Conservation (phyloP, 768 basidiomycete species). For the Hygrocybe punicea region DNA sequence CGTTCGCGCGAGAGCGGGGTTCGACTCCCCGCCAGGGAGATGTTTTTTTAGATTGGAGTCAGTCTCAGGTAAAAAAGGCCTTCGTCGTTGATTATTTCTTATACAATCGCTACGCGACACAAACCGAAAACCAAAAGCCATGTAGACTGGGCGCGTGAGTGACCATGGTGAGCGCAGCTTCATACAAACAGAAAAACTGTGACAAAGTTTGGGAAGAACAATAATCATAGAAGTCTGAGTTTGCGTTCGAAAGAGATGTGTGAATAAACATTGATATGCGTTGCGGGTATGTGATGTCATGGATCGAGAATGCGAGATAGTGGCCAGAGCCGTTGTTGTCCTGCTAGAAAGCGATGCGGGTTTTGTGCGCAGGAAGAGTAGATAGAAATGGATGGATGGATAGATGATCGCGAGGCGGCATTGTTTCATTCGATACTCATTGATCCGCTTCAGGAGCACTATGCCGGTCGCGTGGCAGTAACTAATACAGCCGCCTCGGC, state of each 20-base stretch:
- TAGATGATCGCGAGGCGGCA: not conserved
- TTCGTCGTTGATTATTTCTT: not conserved
- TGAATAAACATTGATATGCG: not conserved
- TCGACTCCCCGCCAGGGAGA: conserved; percentile 25
- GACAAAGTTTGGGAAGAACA: not conserved
- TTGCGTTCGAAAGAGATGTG: not conserved
- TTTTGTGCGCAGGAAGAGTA: not conserved
- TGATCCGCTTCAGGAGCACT: not conserved
- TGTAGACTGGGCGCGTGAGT: not conserved
- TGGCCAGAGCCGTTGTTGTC: not conserved
- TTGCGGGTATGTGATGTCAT: not conserved
- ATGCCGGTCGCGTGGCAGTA: not conserved
- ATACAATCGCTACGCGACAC: not conserved
- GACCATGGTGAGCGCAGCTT: no score
- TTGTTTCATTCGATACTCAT: not conserved
- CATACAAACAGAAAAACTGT: no score
- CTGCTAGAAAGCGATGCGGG: not conserved
- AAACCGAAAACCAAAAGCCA: not conserved
- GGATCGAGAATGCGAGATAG: not conserved
- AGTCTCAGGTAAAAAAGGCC: no score
- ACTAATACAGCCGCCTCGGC: conserved; percentile 13
- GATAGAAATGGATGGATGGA: not conserved
- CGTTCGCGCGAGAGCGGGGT: conserved; percentile 23
- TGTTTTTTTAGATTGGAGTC: not conserved
- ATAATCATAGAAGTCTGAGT: not conserved